phyloP scores from a whole-genome alignment of 208 protist species.

The Phytomonas sp. region DNA sequence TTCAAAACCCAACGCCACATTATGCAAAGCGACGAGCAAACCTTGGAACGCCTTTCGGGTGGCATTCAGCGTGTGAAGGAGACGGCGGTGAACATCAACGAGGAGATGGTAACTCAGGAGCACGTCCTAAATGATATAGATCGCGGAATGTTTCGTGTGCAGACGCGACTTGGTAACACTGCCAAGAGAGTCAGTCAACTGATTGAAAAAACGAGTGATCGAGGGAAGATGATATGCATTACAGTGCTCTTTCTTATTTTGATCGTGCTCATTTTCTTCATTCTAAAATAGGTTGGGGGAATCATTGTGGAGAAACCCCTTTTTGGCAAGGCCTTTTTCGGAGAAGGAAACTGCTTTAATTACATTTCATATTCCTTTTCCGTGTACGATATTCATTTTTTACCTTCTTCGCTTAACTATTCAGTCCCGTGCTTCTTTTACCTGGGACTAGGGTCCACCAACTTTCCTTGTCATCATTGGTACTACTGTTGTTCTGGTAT shows the following conservation, averaged over 20 bases:
- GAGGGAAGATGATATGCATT: constrained; percentile 74
- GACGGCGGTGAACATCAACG: constrained; percentile 58
- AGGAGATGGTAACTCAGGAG: constrained; percentile 80
- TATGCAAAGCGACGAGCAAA: constrained; percentile 58
- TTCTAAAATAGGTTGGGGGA: constrained; percentile 24
- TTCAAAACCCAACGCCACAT: constrained; percentile 47
- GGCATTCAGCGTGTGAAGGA: constrained; percentile 63
- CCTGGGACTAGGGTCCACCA: constrained; percentile 1
- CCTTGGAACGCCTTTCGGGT: constrained; percentile 54
- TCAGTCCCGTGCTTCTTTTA: neutral
- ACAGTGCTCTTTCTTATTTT: constrained; percentile 63
- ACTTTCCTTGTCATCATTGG: constrained; percentile 1
- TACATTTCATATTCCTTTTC: constrained; percentile 13
- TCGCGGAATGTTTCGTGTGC: constrained; percentile 55
- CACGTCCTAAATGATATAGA: constrained; percentile 73
- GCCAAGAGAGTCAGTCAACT: constrained; percentile 69
- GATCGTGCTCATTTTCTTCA: constrained; percentile 51
- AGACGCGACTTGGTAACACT: constrained; percentile 56
- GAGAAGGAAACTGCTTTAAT: constrained; percentile 4
- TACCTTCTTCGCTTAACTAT: neutral
- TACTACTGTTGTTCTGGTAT: neutral
- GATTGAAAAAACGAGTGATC: constrained; percentile 70
- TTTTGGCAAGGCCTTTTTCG: neutral
- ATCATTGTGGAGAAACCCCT: neutral
- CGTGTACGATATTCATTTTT: neutral